phyloP scores from a whole-genome alignment of 768 basidiomycete genomes.

The Porpolomopsis calyptriformis region DNA sequence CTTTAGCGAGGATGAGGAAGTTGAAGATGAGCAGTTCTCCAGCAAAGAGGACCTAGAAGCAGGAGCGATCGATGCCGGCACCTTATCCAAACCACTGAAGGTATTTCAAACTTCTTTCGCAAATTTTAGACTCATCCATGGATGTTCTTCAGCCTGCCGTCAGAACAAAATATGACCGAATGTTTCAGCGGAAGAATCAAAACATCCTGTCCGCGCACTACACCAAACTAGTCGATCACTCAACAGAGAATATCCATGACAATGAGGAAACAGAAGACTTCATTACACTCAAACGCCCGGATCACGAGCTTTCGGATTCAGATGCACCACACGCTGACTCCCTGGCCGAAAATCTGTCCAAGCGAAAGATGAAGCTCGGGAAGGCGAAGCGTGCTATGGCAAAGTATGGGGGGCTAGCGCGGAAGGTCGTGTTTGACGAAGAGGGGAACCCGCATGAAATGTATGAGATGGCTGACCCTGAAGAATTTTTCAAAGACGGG shows the following conservation, averaged over 20 bases:
- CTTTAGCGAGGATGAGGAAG: slow-evolving; percentile 17
- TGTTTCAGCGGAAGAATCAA: slow-evolving; percentile 96
- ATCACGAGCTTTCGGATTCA: slow-evolving; percentile 55
- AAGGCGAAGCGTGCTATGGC: slow-evolving; percentile 62
- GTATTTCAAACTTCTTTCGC: slow-evolving; percentile 21
- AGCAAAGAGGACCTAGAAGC: slow-evolving; percentile 20
- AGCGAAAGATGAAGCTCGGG: slow-evolving; percentile 72
- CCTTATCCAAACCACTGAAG: slow-evolving; percentile 25
- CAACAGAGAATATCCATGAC: slow-evolving; percentile 29
- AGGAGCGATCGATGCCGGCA: slow-evolving; percentile 13
- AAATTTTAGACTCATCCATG: background rate
- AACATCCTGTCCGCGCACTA: slow-evolving; percentile 87
- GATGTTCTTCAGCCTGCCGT: slow-evolving; percentile 29
- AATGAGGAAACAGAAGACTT: slow-evolving; percentile 67
- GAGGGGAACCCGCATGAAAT: slow-evolving; percentile 70
- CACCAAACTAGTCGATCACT: slow-evolving; percentile 72
- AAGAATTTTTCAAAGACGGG: slow-evolving; percentile 61
- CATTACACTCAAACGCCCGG: slow-evolving; percentile 83
- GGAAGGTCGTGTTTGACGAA: slow-evolving; percentile 86
- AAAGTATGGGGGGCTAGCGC: slow-evolving; percentile 46
- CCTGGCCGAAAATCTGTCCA: slow-evolving; percentile 51
- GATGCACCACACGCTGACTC: slow-evolving; percentile 16
- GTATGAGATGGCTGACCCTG: slow-evolving; percentile 72
- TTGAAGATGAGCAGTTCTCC: slow-evolving; percentile 17
- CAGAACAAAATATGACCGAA: slow-evolving; percentile 92